phyloP scores from a whole-genome alignment of 2,329 filamentous ascomycete species.

The Colletotrichum abscissum region DNA sequence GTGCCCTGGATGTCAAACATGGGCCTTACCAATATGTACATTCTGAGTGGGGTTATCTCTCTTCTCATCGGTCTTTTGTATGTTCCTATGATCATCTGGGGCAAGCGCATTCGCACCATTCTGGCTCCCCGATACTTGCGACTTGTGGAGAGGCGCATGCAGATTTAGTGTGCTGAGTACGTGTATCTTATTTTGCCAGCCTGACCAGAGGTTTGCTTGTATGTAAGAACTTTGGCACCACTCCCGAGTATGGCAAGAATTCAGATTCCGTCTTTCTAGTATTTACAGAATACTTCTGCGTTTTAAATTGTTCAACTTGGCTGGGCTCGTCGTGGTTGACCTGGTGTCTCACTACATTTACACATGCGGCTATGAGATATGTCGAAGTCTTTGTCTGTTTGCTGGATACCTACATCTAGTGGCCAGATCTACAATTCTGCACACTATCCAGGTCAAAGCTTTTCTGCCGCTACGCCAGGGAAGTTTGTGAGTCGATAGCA shows the following conservation, averaged over 20 bases:
- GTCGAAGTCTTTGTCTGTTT: background rate
- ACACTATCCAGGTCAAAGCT: conserved; percentile 10
- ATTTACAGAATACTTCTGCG: too few species aligned
- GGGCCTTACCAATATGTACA: conserved; percentile 45
- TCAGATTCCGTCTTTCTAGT: too few species aligned
- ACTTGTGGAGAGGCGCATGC: conserved; percentile 25
- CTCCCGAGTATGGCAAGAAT: background rate
- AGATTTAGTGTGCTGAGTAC: background rate
- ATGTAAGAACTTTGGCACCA: background rate
- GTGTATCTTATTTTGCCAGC: background rate
- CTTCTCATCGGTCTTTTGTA: conserved; percentile 40
- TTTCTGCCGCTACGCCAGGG: conserved; percentile 24
- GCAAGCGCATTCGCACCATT: conserved; percentile 42
- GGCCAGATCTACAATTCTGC: background rate
- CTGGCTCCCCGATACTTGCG: conserved; percentile 27
- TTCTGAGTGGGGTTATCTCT: conserved; percentile 39
- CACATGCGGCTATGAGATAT: background rate
- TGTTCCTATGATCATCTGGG: conserved; percentile 46
- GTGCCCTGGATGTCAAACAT: conserved; percentile 45
- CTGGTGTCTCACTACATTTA: background rate
- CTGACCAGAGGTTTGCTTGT: background rate
- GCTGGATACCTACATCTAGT: background rate
- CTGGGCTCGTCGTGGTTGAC: background rate
- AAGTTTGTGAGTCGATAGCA: conserved; percentile 41
- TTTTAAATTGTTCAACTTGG: background rate